Conservation (phyloP, 1,284 basidiomycete genomes). For the Rhodotorula sp. region DNA sequence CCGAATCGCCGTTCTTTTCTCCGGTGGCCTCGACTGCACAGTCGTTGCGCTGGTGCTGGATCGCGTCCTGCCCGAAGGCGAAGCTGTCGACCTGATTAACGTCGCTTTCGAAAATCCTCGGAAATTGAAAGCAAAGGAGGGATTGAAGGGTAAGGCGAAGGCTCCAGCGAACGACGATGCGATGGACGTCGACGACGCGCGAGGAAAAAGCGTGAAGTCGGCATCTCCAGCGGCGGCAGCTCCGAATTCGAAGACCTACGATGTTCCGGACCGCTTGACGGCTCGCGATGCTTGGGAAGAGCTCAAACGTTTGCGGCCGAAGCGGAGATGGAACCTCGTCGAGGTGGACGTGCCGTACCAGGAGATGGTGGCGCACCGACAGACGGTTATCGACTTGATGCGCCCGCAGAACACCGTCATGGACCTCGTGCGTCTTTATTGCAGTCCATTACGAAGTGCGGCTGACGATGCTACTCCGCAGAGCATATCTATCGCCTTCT, state of each 20-base stretch:
- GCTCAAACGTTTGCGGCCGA: conserved; percentile 66
- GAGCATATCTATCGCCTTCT: conserved; percentile 87
- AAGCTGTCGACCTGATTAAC: conserved; percentile 90
- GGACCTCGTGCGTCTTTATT: conserved; percentile 68
- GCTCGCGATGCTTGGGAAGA: conserved; percentile 75
- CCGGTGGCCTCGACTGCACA: conserved; percentile 92
- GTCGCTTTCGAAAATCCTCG: conserved; percentile 94
- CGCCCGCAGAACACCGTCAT: conserved; percentile 61
- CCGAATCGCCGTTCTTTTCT: conserved; percentile 78
- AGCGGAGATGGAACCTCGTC: conserved; percentile 84
- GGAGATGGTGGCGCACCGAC: conserved; percentile 52
- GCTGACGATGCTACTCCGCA: conserved; percentile 47
- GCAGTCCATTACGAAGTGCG: neutral
- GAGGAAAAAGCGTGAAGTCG: neutral
- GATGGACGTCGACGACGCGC: neutral
- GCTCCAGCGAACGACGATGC: neutral
- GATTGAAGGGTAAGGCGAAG: conserved; percentile 16
- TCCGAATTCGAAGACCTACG: conserved; percentile 45
- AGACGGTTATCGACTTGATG: conserved; percentile 69
- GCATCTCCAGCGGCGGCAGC: neutral
- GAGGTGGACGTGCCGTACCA: conserved; percentile 80
- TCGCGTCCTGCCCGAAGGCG: conserved; percentile 66
- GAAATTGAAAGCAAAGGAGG: conserved; percentile 45
- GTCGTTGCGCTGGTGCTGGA: conserved; percentile 76
- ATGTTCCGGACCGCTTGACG: conserved; percentile 82